Base-by-base conservation (phyloP, 2,329 filamentous ascomycete genomes). In the Elsinoe necatrix region DNA sequence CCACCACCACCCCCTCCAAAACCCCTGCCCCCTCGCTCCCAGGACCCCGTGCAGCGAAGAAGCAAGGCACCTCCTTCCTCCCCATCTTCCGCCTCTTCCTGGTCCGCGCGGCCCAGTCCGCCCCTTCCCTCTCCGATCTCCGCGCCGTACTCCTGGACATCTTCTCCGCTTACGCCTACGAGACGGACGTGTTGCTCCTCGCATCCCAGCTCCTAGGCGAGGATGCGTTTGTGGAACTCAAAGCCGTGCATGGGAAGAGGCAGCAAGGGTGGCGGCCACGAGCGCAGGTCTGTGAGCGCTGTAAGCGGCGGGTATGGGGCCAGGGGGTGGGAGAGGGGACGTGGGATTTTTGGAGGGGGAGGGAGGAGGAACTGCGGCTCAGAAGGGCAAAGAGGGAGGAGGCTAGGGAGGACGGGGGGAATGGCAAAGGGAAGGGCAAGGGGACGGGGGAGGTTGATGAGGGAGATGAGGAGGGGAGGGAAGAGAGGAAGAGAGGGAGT, bases 81-180 rank as follows among this genome's bases (percentile, higher is more conserved):
- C 87, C 87, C 57, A 88, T 98, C 62, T 78, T 98, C 12, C 84
- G 90, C 50, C 87, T 88, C 4, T 98, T 98, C 69, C 81, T 98
- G 27, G 83, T 86, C 0, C 83, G 89, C 45, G 92, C 91, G 0
- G 86, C 89, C 0, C 80, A 82, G 21, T 84, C 85, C 16, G 95
- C 90, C 0, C 91, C 93, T 0, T 95, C 87, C 11, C 77, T 98
- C 1, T 85, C 89, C 1, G 90, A 97, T 67, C 79, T 98, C 2
- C 86, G 93, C 43, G 81, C 82, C 5, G 91, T 97, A 0, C 80
- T 98, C 1, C 77, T 83, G 0, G 93, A 91, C 11, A 92, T 98
- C 56, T 97, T 98, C 72, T 84, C 92, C 0, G 92, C 93, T 0
- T 98, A 98, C 68, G 86, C 90, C 0, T 96, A 97, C 68, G 93